A percentile compares a stretch with the other conserved stretches of the same genome.
phyloP scores from a whole-genome alignment of 352 stramenopile species.

The Thraustochytrium striatum region DNA sequence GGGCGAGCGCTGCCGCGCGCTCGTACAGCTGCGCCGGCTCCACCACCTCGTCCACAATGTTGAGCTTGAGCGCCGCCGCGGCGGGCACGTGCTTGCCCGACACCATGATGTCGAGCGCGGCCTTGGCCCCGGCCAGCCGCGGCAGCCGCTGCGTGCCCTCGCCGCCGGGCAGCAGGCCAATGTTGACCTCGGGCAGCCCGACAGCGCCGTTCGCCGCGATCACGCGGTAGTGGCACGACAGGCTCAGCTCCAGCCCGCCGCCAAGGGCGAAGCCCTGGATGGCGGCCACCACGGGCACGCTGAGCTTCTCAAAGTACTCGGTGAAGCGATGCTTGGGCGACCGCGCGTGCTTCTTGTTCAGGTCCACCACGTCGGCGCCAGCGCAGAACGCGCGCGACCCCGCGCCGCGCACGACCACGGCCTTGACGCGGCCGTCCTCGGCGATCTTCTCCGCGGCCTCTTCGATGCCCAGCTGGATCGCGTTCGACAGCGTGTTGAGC shows the following conservation, averaged over 20 bases:
- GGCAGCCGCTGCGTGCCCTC: conserved; percentile 91
- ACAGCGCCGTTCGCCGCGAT: conserved; percentile 77
- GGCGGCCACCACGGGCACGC: conserved; percentile 77
- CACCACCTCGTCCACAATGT: conserved; percentile 81
- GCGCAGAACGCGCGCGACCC: conserved; percentile 80
- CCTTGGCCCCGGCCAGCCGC: conserved; percentile 78
- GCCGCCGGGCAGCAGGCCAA: conserved; percentile 88
- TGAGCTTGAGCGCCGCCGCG: conserved; percentile 74
- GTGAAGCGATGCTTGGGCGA: conserved; percentile 71
- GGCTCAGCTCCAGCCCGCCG: conserved; percentile 80
- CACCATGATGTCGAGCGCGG: conserved; percentile 86
- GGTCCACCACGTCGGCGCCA: conserved; percentile 91
- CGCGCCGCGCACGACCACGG: conserved; percentile 85
- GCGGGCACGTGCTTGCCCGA: conserved; percentile 79
- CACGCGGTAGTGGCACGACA: conserved; percentile 91
- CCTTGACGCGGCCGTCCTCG: conserved; percentile 73
- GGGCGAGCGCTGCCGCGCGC: conserved; percentile 65
- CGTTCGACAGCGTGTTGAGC: conserved; percentile 79
- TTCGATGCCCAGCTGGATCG: conserved; percentile 73
- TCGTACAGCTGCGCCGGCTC: conserved; percentile 64
- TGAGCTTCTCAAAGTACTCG: conserved; percentile 79
- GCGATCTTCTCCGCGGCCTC: conserved; percentile 70
- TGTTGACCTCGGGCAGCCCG: conserved; percentile 89
- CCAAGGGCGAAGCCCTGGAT: conserved; percentile 80
- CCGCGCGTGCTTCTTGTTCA: conserved; percentile 67